phyloP scores from a whole-genome alignment of 2,329 filamentous ascomycete genomes.

The Geosmithia morbida region DNA sequence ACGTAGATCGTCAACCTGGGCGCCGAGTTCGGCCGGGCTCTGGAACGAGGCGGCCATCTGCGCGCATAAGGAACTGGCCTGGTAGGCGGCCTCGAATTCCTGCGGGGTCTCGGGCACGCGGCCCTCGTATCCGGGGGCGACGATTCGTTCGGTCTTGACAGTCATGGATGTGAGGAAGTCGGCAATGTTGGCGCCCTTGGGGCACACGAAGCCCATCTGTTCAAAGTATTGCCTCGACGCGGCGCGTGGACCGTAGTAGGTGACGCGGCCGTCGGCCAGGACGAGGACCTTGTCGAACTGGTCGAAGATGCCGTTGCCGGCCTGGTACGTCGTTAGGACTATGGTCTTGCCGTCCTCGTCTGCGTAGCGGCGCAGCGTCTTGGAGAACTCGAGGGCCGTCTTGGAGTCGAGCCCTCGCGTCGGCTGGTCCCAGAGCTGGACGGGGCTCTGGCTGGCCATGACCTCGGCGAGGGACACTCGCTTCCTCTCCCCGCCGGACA shows the following conservation, averaged over 20 bases:
- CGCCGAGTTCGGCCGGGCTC: constrained; percentile 9
- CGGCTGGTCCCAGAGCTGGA: constrained; percentile 54
- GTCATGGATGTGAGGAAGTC: constrained; percentile 58
- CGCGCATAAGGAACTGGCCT: constrained; percentile 20
- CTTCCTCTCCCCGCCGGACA: constrained; percentile 50
- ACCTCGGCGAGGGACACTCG: constrained; percentile 59
- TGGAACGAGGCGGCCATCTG: constrained; percentile 10
- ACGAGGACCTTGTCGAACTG: constrained; percentile 61
- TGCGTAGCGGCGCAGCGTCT: constrained; percentile 42
- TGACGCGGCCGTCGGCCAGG: constrained; percentile 50
- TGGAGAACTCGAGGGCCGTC: constrained; percentile 58
- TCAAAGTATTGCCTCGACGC: constrained; percentile 52
- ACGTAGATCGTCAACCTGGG: constrained; percentile 28
- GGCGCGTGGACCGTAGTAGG: constrained; percentile 49
- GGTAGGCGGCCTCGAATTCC: constrained; percentile 38
- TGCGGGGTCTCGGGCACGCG: constrained; percentile 45
- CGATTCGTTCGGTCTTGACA: constrained; percentile 45
- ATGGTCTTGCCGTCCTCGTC: constrained; percentile 51
- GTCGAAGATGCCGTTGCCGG: constrained; percentile 46
- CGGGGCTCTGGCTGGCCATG: constrained; percentile 17
- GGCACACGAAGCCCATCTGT: constrained; percentile 45
- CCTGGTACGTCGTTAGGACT: constrained; percentile 53
- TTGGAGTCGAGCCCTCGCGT: constrained; percentile 55
- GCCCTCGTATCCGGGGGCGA: constrained; percentile 40
- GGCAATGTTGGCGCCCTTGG: constrained; percentile 39